Evolutionary conservation across 805 yeast genomes (phyloP).

Genomic region (Spathaspora girioi): DNA sequence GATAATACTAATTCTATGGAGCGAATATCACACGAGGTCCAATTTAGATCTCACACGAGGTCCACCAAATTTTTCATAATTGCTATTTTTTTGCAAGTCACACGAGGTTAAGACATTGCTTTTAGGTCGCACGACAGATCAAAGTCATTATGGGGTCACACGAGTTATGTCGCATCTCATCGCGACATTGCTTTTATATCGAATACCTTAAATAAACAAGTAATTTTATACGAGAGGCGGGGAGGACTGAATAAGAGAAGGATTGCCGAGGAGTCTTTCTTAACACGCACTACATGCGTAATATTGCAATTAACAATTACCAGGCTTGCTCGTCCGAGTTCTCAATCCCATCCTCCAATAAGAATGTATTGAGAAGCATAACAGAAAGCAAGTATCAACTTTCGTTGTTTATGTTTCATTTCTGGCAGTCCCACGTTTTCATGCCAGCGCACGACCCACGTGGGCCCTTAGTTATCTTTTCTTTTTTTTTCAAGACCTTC

Average conservation of each 20-base stretch:
- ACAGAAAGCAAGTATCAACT: not conserved
- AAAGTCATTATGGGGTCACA: not conserved
- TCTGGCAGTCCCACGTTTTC: not conserved
- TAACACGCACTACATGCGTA: not conserved
- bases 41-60: not conserved
- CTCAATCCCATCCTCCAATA: not conserved
- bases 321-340: not conserved
- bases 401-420: not conserved
- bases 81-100: not conserved
- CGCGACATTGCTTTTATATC: not conserved
- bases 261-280: not conserved
- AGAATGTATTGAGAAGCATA: not conserved
- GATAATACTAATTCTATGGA: not conserved
- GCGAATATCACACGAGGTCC: not conserved
- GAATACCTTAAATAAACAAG: not conserved
- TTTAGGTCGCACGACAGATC: not conserved
- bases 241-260: not conserved
- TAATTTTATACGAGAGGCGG: not conserved
- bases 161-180: not conserved
- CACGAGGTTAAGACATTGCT: not conserved
- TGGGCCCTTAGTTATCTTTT: not conserved
- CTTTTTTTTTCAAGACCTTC: not conserved
- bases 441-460: constrained; percentile 1
- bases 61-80: not conserved
- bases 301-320: not conserved